A percentile compares a stretch with the other conserved stretches of the same genome.
These are phyloP conservation scores for Xylaria sp. DNA, from an alignment of 2,329 filamentous ascomycete genomes.

Conservation along the genomic window DNA sequence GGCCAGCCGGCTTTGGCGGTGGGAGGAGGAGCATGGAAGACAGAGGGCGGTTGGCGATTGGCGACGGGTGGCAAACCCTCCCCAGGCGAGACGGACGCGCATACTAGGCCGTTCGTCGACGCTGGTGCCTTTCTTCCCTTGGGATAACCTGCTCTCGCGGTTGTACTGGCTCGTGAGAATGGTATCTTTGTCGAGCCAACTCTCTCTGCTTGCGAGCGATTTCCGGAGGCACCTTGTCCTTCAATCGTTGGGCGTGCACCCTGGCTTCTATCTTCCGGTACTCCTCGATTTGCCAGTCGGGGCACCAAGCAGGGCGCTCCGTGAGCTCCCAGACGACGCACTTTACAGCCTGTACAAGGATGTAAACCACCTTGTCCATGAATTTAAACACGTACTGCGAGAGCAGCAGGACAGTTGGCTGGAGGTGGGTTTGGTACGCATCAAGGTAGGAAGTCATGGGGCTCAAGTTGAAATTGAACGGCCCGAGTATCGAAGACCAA, in stretches of 20 bases:
- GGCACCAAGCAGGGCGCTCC: not conserved
- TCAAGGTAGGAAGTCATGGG: not conserved
- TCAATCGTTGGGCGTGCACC: not conserved
- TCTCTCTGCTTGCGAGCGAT: not conserved
- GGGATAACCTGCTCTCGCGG: not conserved
- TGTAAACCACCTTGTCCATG: not conserved
- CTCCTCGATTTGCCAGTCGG: constrained; percentile 8
- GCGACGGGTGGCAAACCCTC: not conserved
- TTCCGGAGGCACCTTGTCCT: not conserved
- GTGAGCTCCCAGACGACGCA: not conserved
- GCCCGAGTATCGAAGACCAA: not conserved
- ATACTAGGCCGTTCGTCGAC: constrained; percentile 7
- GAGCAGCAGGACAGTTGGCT: not conserved
- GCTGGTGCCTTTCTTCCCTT: too few species aligned
- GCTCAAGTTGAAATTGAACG: not conserved
- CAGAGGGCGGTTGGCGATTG: not conserved
- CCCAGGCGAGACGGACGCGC: not conserved
- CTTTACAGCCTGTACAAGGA: not conserved
- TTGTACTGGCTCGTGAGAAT: not conserved
- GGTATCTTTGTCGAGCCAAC: not conserved
- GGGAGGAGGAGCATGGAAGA: too few species aligned
- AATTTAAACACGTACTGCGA: not conserved
- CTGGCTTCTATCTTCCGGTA: not conserved
- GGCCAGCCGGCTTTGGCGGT: not conserved
- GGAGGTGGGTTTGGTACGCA: not conserved